Base-by-base conservation (phyloP, 257 asterid genomes). In the Pogostemon cablin region DNA sequence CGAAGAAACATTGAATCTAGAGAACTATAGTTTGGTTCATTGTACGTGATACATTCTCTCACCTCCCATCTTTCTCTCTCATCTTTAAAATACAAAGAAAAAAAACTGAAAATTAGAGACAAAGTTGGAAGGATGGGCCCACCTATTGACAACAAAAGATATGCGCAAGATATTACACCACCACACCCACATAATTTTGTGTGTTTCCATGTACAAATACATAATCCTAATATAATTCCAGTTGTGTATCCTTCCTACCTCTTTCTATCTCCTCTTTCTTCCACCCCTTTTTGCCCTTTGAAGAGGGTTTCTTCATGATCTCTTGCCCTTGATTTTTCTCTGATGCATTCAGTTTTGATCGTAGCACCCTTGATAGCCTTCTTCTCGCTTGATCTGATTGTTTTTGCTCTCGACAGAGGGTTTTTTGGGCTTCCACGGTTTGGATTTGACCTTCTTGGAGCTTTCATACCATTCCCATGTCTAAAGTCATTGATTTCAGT, bases 241-340 rank as follows among this genome's bases (percentile, higher is more conserved):
- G 9, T 39, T 9, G 41, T 55, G 20, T 8, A 58, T 41, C 59
- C n/a, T 46, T 63, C 38, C 68, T 68, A 59, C 75, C 67, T 79
- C 39, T 3, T 47, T 63, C 69, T 5, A 32, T 42, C 62, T 60
- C 56, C 67, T 49, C 71, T n/a, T 41, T 40, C 40, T 38, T 9
- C 47, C 9, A 15, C 72, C 39, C 40, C 70, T 91, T 90, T 92
- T 92, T 92, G 83, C 96, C 96, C 96, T 89, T 71, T 82, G 74
- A 20, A 60, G 76, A 87, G 98, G 96, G 93, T 89, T 87, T 73
- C 78, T 77, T 38, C 3, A 50, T 67, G 47, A 64, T 63, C 72
- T 37, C 67, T 62, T 49, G 67, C 82, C 72, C 39, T 62, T 69
- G 77, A 50, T 60, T 71, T 10, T 75, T 25, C 64, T 59, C 88